These are phyloP conservation scores for Colletotrichum sublineola DNA, from an alignment of 2,329 filamentous ascomycete species.

Conservation along the genomic window DNA sequence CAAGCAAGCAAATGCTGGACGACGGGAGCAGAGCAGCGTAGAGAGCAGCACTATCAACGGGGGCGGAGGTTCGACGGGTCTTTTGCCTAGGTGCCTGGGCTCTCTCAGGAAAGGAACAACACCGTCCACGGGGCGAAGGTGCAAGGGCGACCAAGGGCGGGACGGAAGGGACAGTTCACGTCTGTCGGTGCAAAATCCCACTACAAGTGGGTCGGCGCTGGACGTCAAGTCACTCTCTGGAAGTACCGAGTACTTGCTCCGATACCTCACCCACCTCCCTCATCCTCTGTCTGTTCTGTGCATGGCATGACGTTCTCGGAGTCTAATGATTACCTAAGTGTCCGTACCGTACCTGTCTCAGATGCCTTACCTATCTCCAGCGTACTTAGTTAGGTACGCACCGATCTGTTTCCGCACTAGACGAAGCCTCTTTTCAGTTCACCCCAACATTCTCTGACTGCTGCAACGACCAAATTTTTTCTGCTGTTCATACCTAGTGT, in stretches of 20 bases:
- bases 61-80: conserved; percentile 30
- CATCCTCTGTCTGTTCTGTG: background rate
- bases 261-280: background rate
- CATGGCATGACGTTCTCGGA: conserved; percentile 30
- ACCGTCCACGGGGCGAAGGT: conserved; percentile 34
- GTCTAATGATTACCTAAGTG: background rate
- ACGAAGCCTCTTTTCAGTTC: conserved; percentile 16
- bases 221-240: conserved; percentile 36
- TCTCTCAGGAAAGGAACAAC: conserved; percentile 3
- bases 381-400: background rate
- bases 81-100: conserved; percentile 20
- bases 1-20: background rate
- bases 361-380: too few species aligned
- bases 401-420: background rate
- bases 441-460: background rate
- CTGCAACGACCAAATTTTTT: background rate
- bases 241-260: conserved; percentile 19
- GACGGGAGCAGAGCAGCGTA: background rate
- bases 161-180: conserved; percentile 43
- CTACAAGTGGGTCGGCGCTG: conserved; percentile 43
- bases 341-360: too few species aligned
- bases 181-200: conserved; percentile 44
- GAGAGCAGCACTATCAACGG: conserved; percentile 7
- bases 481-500: background rate
- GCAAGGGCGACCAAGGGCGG: conserved; percentile 40